These are phyloP conservation scores for Kappamyces sp. DNA, from an alignment of 192 early-diverging fungal genomes.

Conservation along the genomic window DNA sequence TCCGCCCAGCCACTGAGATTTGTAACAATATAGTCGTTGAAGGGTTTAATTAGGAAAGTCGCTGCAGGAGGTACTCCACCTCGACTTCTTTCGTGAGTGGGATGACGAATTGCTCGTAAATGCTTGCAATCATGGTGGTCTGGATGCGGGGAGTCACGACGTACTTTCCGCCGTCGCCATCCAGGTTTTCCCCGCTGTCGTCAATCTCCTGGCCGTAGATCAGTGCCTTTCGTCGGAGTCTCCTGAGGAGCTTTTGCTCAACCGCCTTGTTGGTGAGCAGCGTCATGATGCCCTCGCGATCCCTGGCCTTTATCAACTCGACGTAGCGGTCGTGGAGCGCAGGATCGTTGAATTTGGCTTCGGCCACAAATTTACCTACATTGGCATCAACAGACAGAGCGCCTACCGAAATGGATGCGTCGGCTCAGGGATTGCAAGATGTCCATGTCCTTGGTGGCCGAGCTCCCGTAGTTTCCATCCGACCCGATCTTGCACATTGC, in stretches of 20 bases:
- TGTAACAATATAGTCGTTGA: too few relatives aligned
- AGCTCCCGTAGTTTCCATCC: constrained; percentile 87
- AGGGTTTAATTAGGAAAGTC: constrained; percentile 28
- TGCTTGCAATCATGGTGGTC: constrained; percentile 74
- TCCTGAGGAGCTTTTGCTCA: constrained; percentile 72
- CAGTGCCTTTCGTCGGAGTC: constrained; percentile 81
- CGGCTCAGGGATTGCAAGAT: constrained; percentile 85
- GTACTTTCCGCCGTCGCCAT: constrained; percentile 20
- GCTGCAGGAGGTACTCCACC: constrained; percentile 79
- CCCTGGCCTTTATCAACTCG: constrained; percentile 59
- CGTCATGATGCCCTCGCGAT: constrained; percentile 71
- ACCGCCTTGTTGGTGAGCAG: constrained; percentile 84
- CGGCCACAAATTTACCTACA: constrained; percentile 92
- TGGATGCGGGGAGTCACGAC: constrained; percentile 51
- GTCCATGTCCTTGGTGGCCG: constrained; percentile 91
- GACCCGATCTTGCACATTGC: constrained; percentile 66
- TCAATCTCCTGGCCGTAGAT: constrained; percentile 90
- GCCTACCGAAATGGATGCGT: constrained; percentile 86
- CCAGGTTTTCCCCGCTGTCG: constrained; percentile 32
- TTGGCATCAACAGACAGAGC: constrained; percentile 1
- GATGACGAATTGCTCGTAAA: constrained; percentile 95
- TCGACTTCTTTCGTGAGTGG: constrained; percentile 96
- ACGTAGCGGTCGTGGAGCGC: constrained; percentile 71
- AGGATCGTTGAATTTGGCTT: constrained; percentile 90
- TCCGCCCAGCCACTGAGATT: too few relatives aligned